phyloP scores from a whole-genome alignment of 2,329 filamentous ascomycete species.

The Alternaria tenuissima region DNA sequence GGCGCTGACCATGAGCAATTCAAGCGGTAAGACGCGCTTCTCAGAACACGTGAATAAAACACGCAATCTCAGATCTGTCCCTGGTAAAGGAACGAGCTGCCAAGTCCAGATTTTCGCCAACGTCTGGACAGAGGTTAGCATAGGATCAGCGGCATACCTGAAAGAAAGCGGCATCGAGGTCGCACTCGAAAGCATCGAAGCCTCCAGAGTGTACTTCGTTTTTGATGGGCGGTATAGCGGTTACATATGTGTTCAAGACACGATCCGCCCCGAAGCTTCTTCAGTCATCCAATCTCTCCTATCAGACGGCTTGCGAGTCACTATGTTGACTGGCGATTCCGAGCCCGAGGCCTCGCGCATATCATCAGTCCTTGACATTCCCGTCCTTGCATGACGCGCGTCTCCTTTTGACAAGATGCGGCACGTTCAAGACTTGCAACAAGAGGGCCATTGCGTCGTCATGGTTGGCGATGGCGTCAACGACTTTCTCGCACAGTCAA shows the following conservation, averaged over 20 bases:
- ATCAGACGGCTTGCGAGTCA: not conserved
- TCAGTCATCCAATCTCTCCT: not conserved
- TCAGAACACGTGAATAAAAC: not conserved
- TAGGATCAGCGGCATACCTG: not conserved
- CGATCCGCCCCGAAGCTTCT: not conserved
- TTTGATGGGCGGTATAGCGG: not conserved
- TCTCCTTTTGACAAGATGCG: constrained; percentile 13
- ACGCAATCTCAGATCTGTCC: not conserved
- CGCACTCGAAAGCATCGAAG: not conserved
- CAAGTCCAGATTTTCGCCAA: not conserved
- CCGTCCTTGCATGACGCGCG: constrained; percentile 11
- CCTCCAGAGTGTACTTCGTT: not conserved
- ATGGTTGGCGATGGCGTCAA: constrained; percentile 18
- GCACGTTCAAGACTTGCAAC: constrained; percentile 7
- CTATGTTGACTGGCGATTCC: constrained; percentile 17
- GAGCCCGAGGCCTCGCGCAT: constrained; percentile 8
- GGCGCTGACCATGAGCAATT: not conserved
- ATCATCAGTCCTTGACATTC: constrained; percentile 5
- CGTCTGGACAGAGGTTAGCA: not conserved
- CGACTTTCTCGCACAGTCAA: constrained; percentile 11
- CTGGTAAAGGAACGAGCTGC: not conserved
- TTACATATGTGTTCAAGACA: not conserved
- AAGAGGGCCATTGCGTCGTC: constrained; percentile 9
- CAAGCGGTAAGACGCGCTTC: not conserved
- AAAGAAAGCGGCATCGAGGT: not conserved